Conservation (phyloP, 768 basidiomycete species). For the Coprinopsis strossmayeri region DNA sequence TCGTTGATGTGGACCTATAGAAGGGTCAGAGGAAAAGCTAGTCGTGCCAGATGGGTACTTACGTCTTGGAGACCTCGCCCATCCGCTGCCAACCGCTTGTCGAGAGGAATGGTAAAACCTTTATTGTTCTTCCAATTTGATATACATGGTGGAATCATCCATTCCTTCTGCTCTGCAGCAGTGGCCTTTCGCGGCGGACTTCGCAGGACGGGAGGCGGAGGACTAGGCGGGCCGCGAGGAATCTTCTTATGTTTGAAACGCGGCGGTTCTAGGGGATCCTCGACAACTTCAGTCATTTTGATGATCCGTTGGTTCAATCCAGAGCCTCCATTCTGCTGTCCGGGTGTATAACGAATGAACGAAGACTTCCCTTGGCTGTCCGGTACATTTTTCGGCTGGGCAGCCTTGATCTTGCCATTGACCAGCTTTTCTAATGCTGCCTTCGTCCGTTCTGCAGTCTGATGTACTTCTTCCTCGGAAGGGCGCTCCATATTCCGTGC, state of each 20-base stretch:
- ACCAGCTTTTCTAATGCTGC: slow-evolving; percentile 91
- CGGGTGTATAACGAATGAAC: slow-evolving; percentile 96
- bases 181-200: slow-evolving; percentile 96
- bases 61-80: slow-evolving; percentile 98
- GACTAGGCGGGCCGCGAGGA: slow-evolving; percentile 91
- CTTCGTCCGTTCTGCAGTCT: slow-evolving; percentile 87
- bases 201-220: slow-evolving; percentile 91
- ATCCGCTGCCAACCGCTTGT: slow-evolving; percentile 96
- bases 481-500: slow-evolving; percentile 83
- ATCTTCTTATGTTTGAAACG: slow-evolving; percentile 99
- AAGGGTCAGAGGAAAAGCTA: not conserved
- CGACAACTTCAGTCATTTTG: slow-evolving; percentile 97
- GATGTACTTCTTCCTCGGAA: slow-evolving; percentile 86
- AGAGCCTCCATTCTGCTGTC: slow-evolving; percentile 65
- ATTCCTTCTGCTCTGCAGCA: slow-evolving; percentile 97
- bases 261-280: slow-evolving; percentile 96
- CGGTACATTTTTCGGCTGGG: slow-evolving; percentile 93
- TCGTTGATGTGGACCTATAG: slow-evolving; percentile 93
- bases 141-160: slow-evolving; percentile 99
- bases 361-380: slow-evolving; percentile 76
- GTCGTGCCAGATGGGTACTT: slow-evolving; percentile 23
- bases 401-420: slow-evolving; percentile 95
- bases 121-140: slow-evolving; percentile 99
- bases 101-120: slow-evolving; percentile 97
- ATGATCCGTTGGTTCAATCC: slow-evolving; percentile 92